Evolutionary conservation across 2,329 filamentous ascomycete species (phyloP).

Genomic region (Phaeosphaeriaceae sp.): DNA sequence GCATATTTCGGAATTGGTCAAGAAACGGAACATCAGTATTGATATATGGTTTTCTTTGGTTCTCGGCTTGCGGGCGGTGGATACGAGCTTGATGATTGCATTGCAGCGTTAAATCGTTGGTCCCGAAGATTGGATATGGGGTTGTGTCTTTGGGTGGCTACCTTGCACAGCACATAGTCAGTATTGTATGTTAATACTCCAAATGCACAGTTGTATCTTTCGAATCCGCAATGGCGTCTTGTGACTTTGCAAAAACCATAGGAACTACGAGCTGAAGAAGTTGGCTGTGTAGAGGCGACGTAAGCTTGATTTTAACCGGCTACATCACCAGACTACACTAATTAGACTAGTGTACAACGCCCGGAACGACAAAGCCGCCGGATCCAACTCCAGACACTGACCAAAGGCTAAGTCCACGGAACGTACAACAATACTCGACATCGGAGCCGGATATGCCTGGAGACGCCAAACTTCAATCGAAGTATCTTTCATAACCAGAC

Average conservation of each 20-base stretch:
- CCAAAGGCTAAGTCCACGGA: no score
- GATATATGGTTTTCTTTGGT: neutral
- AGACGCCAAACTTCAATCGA: no score
- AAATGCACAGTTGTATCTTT: constrained; percentile 1
- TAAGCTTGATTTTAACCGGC: neutral
- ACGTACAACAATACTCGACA: no score
- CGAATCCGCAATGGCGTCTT: neutral
- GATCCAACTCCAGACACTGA: no score
- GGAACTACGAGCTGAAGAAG: neutral
- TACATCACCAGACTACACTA: no score
- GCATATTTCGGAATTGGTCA: neutral
- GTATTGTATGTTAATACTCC: constrained; percentile 1
- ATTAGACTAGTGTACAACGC: no score
- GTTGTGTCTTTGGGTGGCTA: neutral
- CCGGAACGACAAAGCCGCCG: no score
- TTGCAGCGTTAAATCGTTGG: neutral
- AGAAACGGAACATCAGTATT: neutral
- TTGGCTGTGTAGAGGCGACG: neutral
- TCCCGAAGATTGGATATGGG: neutral
- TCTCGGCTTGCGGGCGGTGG: neutral
- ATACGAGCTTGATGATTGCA: neutral
- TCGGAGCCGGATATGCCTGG: no score
- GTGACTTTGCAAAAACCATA: neutral
- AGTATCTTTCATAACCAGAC: neutral
- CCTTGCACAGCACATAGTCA: constrained; percentile 1